phyloP scores from a whole-genome alignment of 495 filamentous ascomycete species.

The Penicillium diatomitis region DNA sequence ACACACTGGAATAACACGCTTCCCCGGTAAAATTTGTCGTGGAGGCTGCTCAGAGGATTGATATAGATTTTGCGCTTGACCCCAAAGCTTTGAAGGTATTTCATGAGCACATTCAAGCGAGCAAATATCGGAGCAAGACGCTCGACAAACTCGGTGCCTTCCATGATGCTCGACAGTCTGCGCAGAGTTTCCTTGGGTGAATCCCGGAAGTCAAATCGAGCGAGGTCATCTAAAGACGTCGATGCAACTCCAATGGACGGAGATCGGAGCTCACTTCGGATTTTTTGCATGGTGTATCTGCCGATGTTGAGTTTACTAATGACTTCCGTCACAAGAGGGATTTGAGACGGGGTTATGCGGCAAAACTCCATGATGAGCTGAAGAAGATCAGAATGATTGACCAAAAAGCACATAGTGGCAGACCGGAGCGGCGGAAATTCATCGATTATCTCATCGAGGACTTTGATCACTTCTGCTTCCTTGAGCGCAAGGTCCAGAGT shows the following conservation, averaged over 20 bases:
- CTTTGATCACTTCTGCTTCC: conserved; percentile 92
- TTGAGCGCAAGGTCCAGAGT: conserved; percentile 76
- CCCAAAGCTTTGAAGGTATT: conserved; percentile 65
- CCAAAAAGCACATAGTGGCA: conserved; percentile 76
- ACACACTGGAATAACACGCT: conserved; percentile 87
- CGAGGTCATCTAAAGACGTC: conserved; percentile 84
- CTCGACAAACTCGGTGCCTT: conserved; percentile 58
- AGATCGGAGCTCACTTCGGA: conserved; percentile 72
- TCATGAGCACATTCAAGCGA: conserved; percentile 65
- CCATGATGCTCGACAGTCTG: conserved; percentile 63
- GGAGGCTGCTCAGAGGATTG: conserved; percentile 76
- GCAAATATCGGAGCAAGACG: conserved; percentile 62
- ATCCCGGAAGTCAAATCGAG: conserved; percentile 84
- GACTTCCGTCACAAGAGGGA: conserved; percentile 67
- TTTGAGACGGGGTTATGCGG: conserved; percentile 58
- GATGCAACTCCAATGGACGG: conserved; percentile 74
- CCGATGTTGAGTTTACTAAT: conserved; percentile 83
- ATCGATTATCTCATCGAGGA: conserved; percentile 81
- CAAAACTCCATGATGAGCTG: conserved; percentile 83
- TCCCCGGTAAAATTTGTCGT: conserved; percentile 85
- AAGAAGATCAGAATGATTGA: conserved; percentile 83
- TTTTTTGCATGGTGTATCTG: conserved; percentile 75
- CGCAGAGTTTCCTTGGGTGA: conserved; percentile 62
- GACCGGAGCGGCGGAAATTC: conserved; percentile 67
- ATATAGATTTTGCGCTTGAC: conserved; percentile 75